A percentile compares a stretch with the other conserved stretches of the same genome.
Evolutionary conservation across 345 rosid species (phyloP).

Genomic region (Isatis tinctoria): DNA sequence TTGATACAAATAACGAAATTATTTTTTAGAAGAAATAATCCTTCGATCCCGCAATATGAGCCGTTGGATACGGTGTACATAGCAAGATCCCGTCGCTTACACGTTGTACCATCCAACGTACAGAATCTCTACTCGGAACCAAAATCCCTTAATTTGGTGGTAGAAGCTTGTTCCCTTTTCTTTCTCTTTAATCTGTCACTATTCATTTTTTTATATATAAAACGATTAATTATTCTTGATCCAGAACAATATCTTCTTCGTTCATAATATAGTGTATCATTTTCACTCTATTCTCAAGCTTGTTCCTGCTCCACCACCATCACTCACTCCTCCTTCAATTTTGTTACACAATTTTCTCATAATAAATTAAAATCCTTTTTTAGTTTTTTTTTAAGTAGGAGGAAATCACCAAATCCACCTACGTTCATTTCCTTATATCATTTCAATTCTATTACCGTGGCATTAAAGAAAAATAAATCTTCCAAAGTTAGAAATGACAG

Average conservation of each 20-base stretch:
- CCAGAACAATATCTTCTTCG: background rate
- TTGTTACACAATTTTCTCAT: background rate
- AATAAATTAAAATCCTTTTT: background rate
- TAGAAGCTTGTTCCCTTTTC: background rate
- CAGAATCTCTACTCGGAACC: conserved; percentile 7
- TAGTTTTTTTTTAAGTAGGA: background rate
- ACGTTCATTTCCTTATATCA: conserved; percentile 9
- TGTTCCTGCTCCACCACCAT: conserved; percentile 22
- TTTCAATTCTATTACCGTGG: background rate
- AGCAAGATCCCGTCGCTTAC: conserved; percentile 12
- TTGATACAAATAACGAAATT: background rate
- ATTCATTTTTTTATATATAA: background rate
- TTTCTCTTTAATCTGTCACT: background rate
- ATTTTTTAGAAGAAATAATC: background rate
- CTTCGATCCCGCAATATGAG: background rate
- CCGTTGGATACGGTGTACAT: conserved; percentile 23
- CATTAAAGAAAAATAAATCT: background rate
- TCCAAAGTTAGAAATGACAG: conserved; percentile 19
- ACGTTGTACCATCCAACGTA: conserved; percentile 8
- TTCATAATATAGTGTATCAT: background rate
- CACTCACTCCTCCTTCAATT: conserved; percentile 23
- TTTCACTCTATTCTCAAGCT: conserved; percentile 5
- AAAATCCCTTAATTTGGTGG: background rate
- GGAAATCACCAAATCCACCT: conserved; percentile 28
- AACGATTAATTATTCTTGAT: background rate